phyloP scores from a whole-genome alignment of 1,139 yeast genomes.

The Pichia sorboxylosa region DNA sequence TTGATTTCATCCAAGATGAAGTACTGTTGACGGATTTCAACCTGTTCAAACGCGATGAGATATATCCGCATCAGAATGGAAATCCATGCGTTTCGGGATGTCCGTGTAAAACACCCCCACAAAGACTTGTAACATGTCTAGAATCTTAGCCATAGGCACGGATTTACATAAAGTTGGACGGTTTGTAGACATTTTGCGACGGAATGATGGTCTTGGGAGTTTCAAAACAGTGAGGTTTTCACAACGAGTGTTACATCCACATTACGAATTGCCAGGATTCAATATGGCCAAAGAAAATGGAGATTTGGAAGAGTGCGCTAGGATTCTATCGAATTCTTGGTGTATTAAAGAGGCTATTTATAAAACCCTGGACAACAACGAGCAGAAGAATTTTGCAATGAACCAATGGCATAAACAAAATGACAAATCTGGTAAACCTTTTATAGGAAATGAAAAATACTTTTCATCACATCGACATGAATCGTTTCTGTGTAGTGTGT shows the following conservation, averaged over 20 bases:
- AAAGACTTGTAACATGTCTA: conserved; percentile 10
- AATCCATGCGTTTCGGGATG: too few relatives aligned
- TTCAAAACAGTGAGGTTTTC: conserved; percentile 31
- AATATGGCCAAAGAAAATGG: conserved; percentile 9
- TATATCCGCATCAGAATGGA: too few relatives aligned
- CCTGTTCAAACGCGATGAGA: too few relatives aligned
- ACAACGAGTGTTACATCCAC: conserved; percentile 38
- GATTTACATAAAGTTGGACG: conserved; percentile 46
- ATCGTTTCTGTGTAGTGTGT: conserved; percentile 41
- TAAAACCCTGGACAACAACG: conserved; percentile 40
- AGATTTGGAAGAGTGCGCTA: conserved; percentile 23
- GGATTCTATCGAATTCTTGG: conserved; percentile 45
- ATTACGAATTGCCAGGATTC: conserved; percentile 34
- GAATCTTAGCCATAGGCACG: conserved; percentile 43
- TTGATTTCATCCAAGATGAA: too few relatives aligned
- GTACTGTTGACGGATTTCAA: too few relatives aligned
- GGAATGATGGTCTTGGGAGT: conserved; percentile 21
- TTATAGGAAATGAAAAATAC: conserved; percentile 27
- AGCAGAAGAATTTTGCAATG: conserved; percentile 45
- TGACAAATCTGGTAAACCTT: conserved; percentile 28
- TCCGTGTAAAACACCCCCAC: too few relatives aligned
- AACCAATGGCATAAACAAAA: conserved; percentile 47
- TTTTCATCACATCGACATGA: conserved; percentile 23
- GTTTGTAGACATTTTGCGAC: conserved; percentile 33
- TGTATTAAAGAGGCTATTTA: conserved; percentile 67